Evolutionary conservation across 2,329 filamentous ascomycete genomes (phyloP).

Genomic region (Penicillium sp.): DNA sequence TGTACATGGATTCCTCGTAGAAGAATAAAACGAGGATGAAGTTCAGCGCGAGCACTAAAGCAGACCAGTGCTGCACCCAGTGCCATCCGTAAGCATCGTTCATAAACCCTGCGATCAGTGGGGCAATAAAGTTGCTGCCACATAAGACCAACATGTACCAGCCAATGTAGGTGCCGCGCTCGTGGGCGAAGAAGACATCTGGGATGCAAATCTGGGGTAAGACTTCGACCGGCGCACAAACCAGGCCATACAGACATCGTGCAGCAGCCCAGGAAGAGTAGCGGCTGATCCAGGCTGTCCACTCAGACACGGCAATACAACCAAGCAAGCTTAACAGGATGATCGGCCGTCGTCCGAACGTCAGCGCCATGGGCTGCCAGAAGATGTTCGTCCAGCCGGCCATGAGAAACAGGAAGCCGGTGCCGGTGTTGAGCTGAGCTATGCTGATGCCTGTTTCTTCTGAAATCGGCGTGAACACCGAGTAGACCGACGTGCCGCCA

Average conservation of each 20-base stretch:
- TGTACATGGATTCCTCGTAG: slow-evolving; percentile 59
- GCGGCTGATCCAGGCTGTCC: slow-evolving; percentile 13
- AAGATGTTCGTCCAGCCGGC: slow-evolving; percentile 32
- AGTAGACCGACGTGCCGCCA: slow-evolving; percentile 29
- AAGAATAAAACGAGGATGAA: slow-evolving; percentile 55
- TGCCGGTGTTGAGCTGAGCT: slow-evolving; percentile 44
- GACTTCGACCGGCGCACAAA: slow-evolving; percentile 48
- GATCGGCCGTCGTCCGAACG: slow-evolving; percentile 23
- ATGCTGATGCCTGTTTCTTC: slow-evolving; percentile 42
- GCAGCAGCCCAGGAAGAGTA: slow-evolving; percentile 13
- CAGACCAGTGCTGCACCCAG: slow-evolving; percentile 52
- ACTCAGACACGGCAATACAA: slow-evolving; percentile 13
- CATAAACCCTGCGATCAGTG: slow-evolving; percentile 50
- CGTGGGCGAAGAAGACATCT: slow-evolving; percentile 45
- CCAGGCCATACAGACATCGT: slow-evolving; percentile 41
- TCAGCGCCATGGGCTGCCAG: slow-evolving; percentile 31
- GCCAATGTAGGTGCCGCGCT: slow-evolving; percentile 41
- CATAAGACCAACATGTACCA: slow-evolving; percentile 44
- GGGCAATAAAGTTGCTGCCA: slow-evolving; percentile 45
- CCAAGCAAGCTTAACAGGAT: slow-evolving; percentile 15
- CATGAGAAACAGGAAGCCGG: slow-evolving; percentile 37
- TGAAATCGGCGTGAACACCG: slow-evolving; percentile 36
- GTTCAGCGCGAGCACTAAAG: slow-evolving; percentile 49
- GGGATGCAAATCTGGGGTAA: slow-evolving; percentile 46
- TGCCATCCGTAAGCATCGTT: slow-evolving; percentile 47